Percentiles rank a stretch among this genome's conserved stretches.
Evolutionary conservation across 1,284 basidiomycete species (phyloP).

Genomic region (Microstroma glucosiphilum): DNA sequence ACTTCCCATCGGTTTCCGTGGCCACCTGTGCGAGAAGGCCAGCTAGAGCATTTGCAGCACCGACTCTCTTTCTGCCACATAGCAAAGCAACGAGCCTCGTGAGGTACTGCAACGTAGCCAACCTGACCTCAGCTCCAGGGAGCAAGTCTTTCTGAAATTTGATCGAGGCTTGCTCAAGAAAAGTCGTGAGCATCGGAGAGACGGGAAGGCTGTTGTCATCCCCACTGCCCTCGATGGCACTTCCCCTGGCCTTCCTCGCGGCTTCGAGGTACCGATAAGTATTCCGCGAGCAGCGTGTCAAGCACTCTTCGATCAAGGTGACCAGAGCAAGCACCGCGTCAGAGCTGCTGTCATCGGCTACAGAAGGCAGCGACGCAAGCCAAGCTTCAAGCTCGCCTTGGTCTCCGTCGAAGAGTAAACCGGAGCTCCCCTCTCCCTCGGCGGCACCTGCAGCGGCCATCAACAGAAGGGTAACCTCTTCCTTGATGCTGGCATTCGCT

Average conservation of each 20-base stretch:
- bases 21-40: background rate
- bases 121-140: conserved; percentile 5
- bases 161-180: conserved; percentile 35
- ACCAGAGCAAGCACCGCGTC: conserved; percentile 57
- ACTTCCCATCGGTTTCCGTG: too few species aligned
- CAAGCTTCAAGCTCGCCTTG: background rate
- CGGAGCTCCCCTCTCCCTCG: background rate
- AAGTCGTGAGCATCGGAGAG: background rate
- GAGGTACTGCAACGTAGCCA: conserved; percentile 21
- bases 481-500: background rate
- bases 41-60: background rate
- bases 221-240: conserved; percentile 15
- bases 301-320: conserved; percentile 75
- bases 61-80: conserved; percentile 17
- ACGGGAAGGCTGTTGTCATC: background rate
- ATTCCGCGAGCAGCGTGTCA: conserved; percentile 73
- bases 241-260: conserved; percentile 43
- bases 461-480: background rate
- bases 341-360: background rate
- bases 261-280: conserved; percentile 83
- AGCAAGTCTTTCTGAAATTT: conserved; percentile 27
- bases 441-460: background rate
- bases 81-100: conserved; percentile 24
- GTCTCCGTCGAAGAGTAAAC: background rate
- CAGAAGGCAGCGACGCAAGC: conserved; percentile 8